These are phyloP conservation scores for Marchantia polymorpha DNA, from an alignment of 225 moss, liverwort and hornwort species.

Conservation along the genomic window DNA sequence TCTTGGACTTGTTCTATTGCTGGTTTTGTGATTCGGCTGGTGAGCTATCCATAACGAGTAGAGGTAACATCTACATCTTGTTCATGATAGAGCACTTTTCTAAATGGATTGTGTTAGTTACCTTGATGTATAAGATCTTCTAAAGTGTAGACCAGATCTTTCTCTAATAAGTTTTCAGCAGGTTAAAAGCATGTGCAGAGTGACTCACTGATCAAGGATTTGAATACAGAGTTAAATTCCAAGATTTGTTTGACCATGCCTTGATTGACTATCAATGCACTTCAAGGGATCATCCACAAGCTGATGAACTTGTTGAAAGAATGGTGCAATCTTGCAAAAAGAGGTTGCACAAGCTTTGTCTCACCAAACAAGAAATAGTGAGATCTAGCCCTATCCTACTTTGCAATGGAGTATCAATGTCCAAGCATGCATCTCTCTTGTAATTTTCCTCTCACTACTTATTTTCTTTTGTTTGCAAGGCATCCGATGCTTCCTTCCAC, in stretches of 20 bases:
- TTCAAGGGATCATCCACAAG: conserved; percentile 7
- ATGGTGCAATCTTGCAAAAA: too few species aligned
- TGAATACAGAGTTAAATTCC: neutral
- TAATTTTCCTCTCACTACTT: neutral
- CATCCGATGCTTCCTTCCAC: neutral
- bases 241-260: conserved; percentile 16
- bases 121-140: neutral
- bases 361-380: conserved; percentile 6
- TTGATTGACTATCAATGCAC: conserved; percentile 6
- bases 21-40: conserved; percentile 5
- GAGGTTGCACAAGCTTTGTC: neutral
- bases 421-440: conserved; percentile 8
- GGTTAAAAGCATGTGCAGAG: conserved; percentile 1
- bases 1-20: neutral
- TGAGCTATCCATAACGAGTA: neutral
- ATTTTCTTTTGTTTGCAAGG: conserved; percentile 3
- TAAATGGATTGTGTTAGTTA: conserved; percentile 4
- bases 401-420: conserved; percentile 7
- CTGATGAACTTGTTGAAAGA: neutral
- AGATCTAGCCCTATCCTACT: neutral
- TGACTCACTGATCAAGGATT: conserved; percentile 5
- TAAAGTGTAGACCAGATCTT: conserved; percentile 2
- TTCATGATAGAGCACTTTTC: conserved; percentile 19
- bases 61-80: neutral
- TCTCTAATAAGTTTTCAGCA: neutral